Evolutionary conservation across 2,329 filamentous ascomycete species (phyloP), one percentile per base, ranked within the genome.

Genomic region (Ophiostoma sp.): DNA sequence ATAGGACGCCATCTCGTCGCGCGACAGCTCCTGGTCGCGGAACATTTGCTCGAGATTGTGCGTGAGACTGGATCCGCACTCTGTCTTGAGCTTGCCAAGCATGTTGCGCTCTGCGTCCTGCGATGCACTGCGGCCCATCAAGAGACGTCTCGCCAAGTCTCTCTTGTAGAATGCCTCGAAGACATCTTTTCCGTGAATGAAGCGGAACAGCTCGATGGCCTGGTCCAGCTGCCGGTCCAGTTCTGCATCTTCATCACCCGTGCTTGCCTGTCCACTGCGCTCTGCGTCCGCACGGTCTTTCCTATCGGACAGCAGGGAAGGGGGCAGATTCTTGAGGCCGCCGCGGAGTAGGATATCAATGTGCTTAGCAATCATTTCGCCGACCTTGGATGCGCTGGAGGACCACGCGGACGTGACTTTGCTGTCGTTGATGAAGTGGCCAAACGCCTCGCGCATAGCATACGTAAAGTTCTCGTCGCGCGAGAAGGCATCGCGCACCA

Each of bases 161-260:
- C 95, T 96, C 82, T 99, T 99, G 84, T 99, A 99, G 76, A 99
- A 99, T 0, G 95, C 94, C 77, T 99, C 95, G 72, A 99, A 99
- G 0, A 97, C 91, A 68, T 96, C 94, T 77, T 99, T 99, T 72
- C 95, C 95, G 75, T 98, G 89, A 45, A 99, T 92, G 77, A 98
- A 98, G 5, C 96, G 87, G 84, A 99, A 99, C 4, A 99, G 82
- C 77, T 98, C 94, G 2, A 99, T 82, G 0, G 92, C 93, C 75
- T 96, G 91, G 74, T 99, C 93, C 11, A 99, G 83, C 76, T 98
- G 95, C 49, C 90, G 87, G 75, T 97, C 93, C 69, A 99, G 85
- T 77, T 97, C 93, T 0, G 90, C 89, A 76, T 98, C 94, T 76
- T 99, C 94, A 74, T 97, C 94, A 44, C 88, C 88, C 2, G 90